Evolutionary conservation across 495 filamentous ascomycete genomes (phyloP).

Genomic region (Aspergillus conjunctus): DNA sequence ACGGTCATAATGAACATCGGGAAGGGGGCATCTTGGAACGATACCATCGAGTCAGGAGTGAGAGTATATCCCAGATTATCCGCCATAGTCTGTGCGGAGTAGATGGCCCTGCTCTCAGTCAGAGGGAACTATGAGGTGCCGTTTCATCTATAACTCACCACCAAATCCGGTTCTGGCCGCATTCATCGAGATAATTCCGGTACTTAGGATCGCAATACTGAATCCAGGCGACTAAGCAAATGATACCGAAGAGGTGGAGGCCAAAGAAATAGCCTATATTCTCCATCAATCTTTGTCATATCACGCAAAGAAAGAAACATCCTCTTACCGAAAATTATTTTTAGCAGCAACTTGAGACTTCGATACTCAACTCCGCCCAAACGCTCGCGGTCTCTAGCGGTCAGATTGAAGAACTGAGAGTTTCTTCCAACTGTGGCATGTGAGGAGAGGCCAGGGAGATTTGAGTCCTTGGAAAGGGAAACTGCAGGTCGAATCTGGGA

Average conservation of each 20-base stretch:
- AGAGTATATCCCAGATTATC: constrained; percentile 66
- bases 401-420: constrained; percentile 72
- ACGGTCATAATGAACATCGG: constrained; percentile 70
- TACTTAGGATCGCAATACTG: constrained; percentile 53
- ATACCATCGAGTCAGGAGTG: constrained; percentile 82
- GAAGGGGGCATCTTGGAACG: constrained; percentile 68
- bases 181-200: constrained; percentile 54
- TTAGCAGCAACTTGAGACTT: constrained; percentile 56
- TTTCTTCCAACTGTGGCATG: constrained; percentile 72
- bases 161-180: constrained; percentile 64
- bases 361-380: constrained; percentile 68
- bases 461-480: constrained; percentile 24
- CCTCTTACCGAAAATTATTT: constrained; percentile 50
- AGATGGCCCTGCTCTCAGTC: constrained; percentile 31
- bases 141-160: constrained; percentile 50
- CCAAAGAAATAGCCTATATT: constrained; percentile 61
- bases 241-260: constrained; percentile 64
- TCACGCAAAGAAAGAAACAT: neutral
- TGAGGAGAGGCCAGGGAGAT: constrained; percentile 32
- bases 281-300: neutral
- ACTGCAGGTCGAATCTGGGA: constrained; percentile 17
- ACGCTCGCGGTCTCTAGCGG: constrained; percentile 59
- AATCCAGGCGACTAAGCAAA: constrained; percentile 72
- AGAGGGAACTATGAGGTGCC: neutral
- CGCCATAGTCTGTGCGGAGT: constrained; percentile 38